A percentile compares a stretch with the other conserved stretches of the same genome.
phyloP scores from a whole-genome alignment of 257 asterid species.

The Lycium ferocissimum region DNA sequence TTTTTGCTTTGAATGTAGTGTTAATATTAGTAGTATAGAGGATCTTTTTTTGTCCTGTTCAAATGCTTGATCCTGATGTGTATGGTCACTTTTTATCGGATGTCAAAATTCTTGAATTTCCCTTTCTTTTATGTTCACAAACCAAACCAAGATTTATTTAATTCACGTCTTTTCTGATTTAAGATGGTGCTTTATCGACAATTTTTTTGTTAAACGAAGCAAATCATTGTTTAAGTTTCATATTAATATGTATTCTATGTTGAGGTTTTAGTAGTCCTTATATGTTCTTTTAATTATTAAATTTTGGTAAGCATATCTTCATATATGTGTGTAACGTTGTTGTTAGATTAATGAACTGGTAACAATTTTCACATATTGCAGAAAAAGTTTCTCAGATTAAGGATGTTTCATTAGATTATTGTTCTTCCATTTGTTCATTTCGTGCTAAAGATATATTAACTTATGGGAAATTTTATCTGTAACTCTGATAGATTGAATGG shows the following conservation, averaged over 20 bases:
- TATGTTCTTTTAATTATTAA: not conserved
- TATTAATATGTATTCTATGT: not conserved
- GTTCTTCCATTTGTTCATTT: not conserved
- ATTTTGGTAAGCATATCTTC: not conserved
- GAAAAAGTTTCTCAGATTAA: not conserved
- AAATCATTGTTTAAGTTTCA: constrained; percentile 5
- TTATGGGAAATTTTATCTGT: not conserved
- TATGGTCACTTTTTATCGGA: no score
- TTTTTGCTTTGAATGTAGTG: no score
- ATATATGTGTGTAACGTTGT: not conserved
- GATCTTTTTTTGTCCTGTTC: no score
- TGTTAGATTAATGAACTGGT: constrained; percentile 7
- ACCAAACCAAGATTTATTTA: not conserved
- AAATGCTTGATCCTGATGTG: no score
- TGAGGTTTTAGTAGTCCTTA: not conserved
- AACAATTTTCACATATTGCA: not conserved
- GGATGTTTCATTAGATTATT: not conserved
- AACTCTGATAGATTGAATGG: not conserved
- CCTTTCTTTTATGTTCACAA: not conserved
- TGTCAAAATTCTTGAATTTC: not conserved
- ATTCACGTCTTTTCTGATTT: not conserved
- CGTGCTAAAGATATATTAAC: not conserved
- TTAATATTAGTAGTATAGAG: no score
- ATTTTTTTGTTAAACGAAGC: no score
- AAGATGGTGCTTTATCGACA: not conserved